phyloP scores from a whole-genome alignment of 108 stramenopile genomes.

The Cyclotella kingstonii region DNA sequence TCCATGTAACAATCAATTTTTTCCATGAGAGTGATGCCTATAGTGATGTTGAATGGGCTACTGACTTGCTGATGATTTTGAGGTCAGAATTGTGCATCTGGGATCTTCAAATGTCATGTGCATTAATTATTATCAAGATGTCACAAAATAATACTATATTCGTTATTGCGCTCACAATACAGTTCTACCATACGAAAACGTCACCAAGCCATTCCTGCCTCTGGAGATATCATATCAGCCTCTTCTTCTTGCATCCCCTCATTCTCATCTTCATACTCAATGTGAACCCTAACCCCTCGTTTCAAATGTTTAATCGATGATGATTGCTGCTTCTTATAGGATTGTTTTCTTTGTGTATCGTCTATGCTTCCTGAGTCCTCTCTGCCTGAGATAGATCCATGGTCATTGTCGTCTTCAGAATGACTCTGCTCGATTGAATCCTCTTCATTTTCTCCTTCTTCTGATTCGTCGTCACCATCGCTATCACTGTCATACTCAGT shows the following conservation, averaged over 20 bases:
- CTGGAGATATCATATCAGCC: slow-evolving; percentile 1
- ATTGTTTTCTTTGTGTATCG: slow-evolving; percentile 39
- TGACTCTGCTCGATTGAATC: background rate
- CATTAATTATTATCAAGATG: no score
- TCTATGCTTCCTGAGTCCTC: no score
- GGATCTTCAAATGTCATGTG: no score
- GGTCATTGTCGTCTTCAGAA: slow-evolving; percentile 21
- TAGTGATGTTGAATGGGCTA: no score
- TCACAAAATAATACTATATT: no score
- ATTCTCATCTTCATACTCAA: slow-evolving; percentile 87
- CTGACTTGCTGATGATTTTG: no score
- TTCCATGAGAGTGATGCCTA: no score
- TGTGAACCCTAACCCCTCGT: slow-evolving; percentile 68
- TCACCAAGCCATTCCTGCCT: slow-evolving; percentile 32
- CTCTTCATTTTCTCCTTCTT: slow-evolving; percentile 25
- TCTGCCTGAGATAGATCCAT: slow-evolving; percentile 4
- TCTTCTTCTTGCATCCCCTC: slow-evolving; percentile 39
- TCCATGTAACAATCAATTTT: no score
- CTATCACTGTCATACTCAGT: slow-evolving; percentile 24
- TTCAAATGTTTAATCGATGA: slow-evolving; percentile 5
- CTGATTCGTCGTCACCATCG: slow-evolving; percentile 27
- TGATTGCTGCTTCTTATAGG: slow-evolving; percentile 24
- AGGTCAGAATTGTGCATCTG: no score
- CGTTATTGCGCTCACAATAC: no score
- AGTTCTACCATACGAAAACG: no score